Evolutionary conservation across 2,329 filamentous ascomycete genomes (phyloP), one percentile per base, ranked within the genome.

Genomic region (Alternaria tenuissima): DNA sequence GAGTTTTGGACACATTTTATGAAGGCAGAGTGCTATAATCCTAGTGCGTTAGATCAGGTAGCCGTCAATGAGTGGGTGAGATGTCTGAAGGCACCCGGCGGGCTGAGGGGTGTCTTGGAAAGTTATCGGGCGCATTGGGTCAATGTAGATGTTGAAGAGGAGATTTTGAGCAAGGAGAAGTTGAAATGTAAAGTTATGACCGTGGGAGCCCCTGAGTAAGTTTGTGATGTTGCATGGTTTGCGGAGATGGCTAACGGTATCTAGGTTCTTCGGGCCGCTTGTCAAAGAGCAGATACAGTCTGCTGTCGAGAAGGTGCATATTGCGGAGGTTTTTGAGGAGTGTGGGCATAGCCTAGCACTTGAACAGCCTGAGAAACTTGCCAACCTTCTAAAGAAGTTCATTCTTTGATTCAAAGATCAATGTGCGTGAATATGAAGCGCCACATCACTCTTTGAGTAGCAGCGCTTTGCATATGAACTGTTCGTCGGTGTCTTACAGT

Each of bases 1-100:
- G 77, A 79, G 58, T 79, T 80, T 39, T 80, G 77, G 77, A 75
- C 76, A 55, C 64, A 70, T 66, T 80, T 79, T 62, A 79, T 79
- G 67, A 78, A 77, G 57, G 74, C 76, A 39, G 77, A 80, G 64
- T 79, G 77, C 62, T 79, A 78, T 58, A 78, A 79, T 53, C 77
- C 77, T 7, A 73, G 72, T 46, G 63, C 70, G 5, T 74, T 80
- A 32, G 75, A 77, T 52, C 65, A 68, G 44, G 54, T 59, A 4
- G 66, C 73, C 2, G 55, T 70, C 3, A 49, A 68, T 46, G 66
- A 71, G 46, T 71, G 67, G 66, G 54, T 70, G 0, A 7, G 61
- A 2, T 70, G 65, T 39, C 63, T 64, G 18, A 69, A 70, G 34
- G 60, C 63, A 14, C 66, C 67, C 0, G 67, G 67, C 2, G 67